Evolutionary conservation across 2,329 filamentous ascomycete species (phyloP).

Genomic region (Hypoxylon sp.): DNA sequence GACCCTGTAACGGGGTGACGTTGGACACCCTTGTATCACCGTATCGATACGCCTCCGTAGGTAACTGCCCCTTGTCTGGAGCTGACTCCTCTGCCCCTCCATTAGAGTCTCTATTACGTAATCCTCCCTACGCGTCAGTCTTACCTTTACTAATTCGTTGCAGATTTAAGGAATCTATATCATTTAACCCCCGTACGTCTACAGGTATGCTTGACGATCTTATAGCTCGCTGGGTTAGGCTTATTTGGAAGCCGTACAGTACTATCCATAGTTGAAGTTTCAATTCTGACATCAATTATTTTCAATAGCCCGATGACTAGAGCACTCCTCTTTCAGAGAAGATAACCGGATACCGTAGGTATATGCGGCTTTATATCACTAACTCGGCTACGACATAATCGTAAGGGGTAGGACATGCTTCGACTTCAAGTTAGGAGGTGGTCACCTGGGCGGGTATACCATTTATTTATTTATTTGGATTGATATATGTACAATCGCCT

Average conservation of each 20-base stretch:
- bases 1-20: slow-evolving; percentile 27
- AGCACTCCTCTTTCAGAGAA: not conserved
- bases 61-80: not conserved
- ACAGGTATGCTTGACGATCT: slow-evolving; percentile 6
- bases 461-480: slow-evolving; percentile 24
- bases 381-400: not conserved
- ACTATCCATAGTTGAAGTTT: not conserved
- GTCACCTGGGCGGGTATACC: not conserved
- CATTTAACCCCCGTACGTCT: not conserved
- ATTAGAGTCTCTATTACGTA: not conserved
- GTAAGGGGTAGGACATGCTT: not conserved
- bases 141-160: not conserved
- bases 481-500: slow-evolving; percentile 3
- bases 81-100: slow-evolving; percentile 20
- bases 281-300: slow-evolving; percentile 7
- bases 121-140: not conserved
- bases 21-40: not conserved
- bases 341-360: no score
- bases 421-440: not conserved
- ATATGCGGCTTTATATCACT: not conserved
- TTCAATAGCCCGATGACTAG: not conserved
- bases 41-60: slow-evolving; percentile 5
- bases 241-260: not conserved
- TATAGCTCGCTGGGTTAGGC: not conserved
- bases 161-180: not conserved